These are phyloP conservation scores for Solanum hybrid DNA, from an alignment of 305 asterid genomes.

Conservation along the genomic window DNA sequence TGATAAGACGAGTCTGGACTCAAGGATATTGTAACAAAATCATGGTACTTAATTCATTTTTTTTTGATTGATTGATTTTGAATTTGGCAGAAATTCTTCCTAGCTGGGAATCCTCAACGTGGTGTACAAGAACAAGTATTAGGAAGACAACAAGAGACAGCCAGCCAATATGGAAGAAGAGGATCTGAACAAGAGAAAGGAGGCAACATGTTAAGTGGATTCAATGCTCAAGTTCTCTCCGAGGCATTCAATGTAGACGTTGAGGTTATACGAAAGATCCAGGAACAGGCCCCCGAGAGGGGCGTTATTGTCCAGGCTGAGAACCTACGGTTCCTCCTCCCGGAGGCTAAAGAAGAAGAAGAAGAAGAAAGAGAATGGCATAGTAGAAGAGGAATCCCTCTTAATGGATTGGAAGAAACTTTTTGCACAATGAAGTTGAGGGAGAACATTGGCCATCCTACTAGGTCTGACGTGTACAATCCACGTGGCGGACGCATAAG, in stretches of 20 bases:
- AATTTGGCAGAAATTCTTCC: constrained; percentile 39
- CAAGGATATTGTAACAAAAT: not conserved
- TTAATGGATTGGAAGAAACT: constrained; percentile 53
- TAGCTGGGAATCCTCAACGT: constrained; percentile 44
- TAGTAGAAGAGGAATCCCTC: not conserved
- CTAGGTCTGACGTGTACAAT: constrained; percentile 42
- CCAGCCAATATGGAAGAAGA: not conserved
- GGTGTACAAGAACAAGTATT: not conserved
- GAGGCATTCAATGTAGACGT: not conserved
- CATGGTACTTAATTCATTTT: not conserved
- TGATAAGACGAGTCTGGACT: not conserved
- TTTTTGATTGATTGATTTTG: not conserved
- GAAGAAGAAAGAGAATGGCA: not conserved
- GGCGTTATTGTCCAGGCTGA: constrained; percentile 16
- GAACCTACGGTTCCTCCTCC: not conserved
- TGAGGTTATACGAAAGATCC: not conserved
- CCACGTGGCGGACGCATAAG: constrained; percentile 56
- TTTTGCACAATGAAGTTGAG: constrained; percentile 39
- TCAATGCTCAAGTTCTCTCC: constrained; percentile 10
- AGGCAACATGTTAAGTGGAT: constrained; percentile 15
- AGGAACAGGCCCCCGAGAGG: constrained; percentile 10
- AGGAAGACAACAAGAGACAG: not conserved
- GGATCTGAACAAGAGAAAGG: not conserved
- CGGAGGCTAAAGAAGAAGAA: not conserved
- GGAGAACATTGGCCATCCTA: constrained; percentile 38